These are phyloP conservation scores for Neurospora africana DNA, from an alignment of 495 filamentous ascomycete species.

Conservation along the genomic window DNA sequence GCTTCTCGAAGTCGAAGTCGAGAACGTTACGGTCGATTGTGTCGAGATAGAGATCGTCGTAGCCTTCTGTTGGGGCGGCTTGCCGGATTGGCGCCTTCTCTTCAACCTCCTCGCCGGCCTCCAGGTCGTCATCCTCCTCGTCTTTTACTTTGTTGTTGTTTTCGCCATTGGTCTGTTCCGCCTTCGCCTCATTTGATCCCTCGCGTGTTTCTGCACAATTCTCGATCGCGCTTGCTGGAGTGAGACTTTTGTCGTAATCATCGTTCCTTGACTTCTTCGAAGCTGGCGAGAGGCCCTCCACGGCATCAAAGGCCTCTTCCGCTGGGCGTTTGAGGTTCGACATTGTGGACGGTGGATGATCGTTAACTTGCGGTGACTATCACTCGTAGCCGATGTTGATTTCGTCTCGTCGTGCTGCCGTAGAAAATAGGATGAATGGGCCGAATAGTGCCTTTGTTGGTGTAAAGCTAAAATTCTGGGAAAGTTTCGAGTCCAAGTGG, in stretches of 20 bases:
- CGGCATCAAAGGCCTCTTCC: constrained; percentile 62
- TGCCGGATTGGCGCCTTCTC: constrained; percentile 50
- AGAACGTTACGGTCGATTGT: constrained; percentile 84
- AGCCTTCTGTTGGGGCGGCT: constrained; percentile 72
- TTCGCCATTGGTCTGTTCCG: neutral
- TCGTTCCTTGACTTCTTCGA: constrained; percentile 68
- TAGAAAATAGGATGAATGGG: neutral
- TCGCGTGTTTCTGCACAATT: constrained; percentile 26
- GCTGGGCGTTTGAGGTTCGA: constrained; percentile 69
- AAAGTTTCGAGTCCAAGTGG: neutral
- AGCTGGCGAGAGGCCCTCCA: constrained; percentile 50
- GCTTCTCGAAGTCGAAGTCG: constrained; percentile 97
- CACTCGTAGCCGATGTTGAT: too few species aligned
- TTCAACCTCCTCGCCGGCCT: constrained; percentile 25
- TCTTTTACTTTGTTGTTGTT: neutral
- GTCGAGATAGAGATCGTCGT: constrained; percentile 93
- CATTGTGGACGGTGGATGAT: neutral
- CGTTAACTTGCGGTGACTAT: neutral
- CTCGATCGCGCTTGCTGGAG: constrained; percentile 21
- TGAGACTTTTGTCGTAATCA: constrained; percentile 34
- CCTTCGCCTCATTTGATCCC: constrained; percentile 1
- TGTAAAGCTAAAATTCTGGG: neutral
- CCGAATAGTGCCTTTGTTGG: neutral
- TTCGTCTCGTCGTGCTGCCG: neutral
- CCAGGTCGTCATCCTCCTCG: constrained; percentile 6